Conservation (phyloP, 345 rosid genomes). For the Gossypium rotundifolium region DNA sequence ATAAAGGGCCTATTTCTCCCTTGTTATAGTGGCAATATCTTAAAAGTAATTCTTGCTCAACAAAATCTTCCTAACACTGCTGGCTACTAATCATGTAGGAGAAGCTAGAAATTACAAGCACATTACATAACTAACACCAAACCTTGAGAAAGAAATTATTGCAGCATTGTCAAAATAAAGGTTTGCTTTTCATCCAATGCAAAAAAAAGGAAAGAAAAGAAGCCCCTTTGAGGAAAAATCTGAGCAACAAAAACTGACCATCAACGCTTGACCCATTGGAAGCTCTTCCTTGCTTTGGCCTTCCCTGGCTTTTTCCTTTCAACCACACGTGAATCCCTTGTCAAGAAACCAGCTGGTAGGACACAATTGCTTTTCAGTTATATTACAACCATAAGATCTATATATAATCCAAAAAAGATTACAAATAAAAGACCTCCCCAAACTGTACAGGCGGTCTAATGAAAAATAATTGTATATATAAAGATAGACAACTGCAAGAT, state of each 20-base stretch:
- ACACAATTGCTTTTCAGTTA: neutral
- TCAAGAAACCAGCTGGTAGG: constrained; percentile 73
- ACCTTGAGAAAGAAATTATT: neutral
- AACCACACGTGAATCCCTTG: constrained; percentile 89
- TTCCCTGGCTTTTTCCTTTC: constrained; percentile 98
- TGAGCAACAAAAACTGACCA: neutral
- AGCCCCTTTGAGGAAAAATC: neutral
- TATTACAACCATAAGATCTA: neutral
- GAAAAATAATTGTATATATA: neutral
- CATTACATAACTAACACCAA: neutral
- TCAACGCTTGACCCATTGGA: constrained; percentile 98
- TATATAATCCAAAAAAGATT: neutral
- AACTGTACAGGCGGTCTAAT: neutral
- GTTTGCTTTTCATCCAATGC: neutral
- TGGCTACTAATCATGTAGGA: neutral
- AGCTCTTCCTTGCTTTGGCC: constrained; percentile 98
- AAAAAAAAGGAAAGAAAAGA: neutral
- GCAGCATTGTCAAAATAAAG: neutral
- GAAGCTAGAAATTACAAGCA: neutral
- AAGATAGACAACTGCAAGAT: neutral
- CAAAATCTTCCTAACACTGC: neutral
- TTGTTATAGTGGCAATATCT: neutral
- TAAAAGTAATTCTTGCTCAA: neutral
- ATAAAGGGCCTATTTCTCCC: neutral
- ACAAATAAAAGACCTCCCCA: neutral